A percentile compares a stretch with the other conserved stretches of the same genome.
These are phyloP conservation scores for Crithidia thermophila DNA, from an alignment of 208 protist genomes.

Conservation along the genomic window DNA sequence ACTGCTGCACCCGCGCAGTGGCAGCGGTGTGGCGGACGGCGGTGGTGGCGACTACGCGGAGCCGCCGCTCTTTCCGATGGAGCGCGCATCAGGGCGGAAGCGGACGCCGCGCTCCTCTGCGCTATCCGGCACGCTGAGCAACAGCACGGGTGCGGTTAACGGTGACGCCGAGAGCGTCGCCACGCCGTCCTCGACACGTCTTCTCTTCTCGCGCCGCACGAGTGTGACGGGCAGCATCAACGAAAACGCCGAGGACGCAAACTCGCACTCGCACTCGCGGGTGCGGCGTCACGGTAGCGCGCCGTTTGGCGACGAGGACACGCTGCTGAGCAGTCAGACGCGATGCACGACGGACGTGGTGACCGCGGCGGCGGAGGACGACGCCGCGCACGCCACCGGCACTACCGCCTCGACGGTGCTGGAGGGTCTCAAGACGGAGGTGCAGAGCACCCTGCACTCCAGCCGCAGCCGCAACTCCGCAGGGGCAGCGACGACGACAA, in stretches of 20 bases:
- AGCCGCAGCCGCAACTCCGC: conserved; percentile 1
- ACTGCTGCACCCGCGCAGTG: conserved; percentile 2
- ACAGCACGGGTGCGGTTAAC: background rate
- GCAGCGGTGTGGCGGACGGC: background rate
- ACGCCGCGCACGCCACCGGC: background rate
- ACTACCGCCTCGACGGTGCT: too few relatives aligned
- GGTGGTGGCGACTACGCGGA: background rate
- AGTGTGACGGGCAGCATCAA: conserved; percentile 2
- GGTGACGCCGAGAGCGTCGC: conserved; percentile 2
- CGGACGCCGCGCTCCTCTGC: conserved; percentile 10
- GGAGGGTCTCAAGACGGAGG: background rate
- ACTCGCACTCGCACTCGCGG: background rate
- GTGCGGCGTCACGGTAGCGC: background rate
- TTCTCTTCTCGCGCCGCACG: conserved; percentile 4
- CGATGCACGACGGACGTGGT: background rate
- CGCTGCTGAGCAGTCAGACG: background rate
- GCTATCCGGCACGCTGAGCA: background rate
- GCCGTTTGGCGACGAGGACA: background rate
- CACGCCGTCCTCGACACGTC: conserved; percentile 2
- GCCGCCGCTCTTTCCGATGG: conserved; percentile 12
- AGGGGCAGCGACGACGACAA: background rate
- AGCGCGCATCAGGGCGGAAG: conserved; percentile 11
- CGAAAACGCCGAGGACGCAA: background rate
- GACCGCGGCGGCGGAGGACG: background rate
- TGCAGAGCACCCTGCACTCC: conserved; percentile 20